Evolutionary conservation across 169 alveolate genomes (phyloP).

Genomic region (Perkinsus marinus): DNA sequence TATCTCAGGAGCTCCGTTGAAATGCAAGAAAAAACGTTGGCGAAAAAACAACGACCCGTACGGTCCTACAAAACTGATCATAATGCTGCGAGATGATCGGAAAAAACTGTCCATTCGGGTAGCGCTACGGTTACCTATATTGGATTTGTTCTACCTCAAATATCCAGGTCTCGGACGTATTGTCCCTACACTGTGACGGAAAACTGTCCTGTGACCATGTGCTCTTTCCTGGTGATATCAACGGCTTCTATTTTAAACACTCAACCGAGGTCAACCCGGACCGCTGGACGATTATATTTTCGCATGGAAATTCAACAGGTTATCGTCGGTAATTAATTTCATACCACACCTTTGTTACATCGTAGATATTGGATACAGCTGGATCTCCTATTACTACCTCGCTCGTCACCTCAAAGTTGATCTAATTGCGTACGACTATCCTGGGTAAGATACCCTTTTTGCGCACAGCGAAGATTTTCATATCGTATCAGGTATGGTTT

Average conservation of each 20-base stretch:
- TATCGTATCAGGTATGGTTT: slow-evolving; percentile 13
- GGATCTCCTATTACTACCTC: slow-evolving; percentile 10
- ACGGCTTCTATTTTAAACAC: background rate
- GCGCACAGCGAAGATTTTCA: background rate
- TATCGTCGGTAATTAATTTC: background rate
- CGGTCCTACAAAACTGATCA: background rate
- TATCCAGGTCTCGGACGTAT: background rate
- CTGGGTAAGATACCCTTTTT: slow-evolving; percentile 17
- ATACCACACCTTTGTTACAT: background rate
- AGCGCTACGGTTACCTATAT: background rate
- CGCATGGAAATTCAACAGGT: slow-evolving; percentile 43
- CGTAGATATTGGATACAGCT: slow-evolving; percentile 26
- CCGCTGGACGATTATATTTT: slow-evolving; percentile 24
- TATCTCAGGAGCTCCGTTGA: background rate
- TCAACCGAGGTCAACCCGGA: background rate
- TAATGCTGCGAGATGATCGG: background rate
- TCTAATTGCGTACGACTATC: slow-evolving; percentile 32
- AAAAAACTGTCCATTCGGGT: background rate
- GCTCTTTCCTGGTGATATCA: background rate
- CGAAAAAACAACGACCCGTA: background rate
- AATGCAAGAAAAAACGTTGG: background rate
- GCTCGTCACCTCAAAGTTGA: slow-evolving; percentile 11
- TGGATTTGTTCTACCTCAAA: background rate
- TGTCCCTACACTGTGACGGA: background rate
- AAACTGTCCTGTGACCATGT: background rate